Evolutionary conservation across 768 basidiomycete species (phyloP).

Genomic region (Trametes coccinea): DNA sequence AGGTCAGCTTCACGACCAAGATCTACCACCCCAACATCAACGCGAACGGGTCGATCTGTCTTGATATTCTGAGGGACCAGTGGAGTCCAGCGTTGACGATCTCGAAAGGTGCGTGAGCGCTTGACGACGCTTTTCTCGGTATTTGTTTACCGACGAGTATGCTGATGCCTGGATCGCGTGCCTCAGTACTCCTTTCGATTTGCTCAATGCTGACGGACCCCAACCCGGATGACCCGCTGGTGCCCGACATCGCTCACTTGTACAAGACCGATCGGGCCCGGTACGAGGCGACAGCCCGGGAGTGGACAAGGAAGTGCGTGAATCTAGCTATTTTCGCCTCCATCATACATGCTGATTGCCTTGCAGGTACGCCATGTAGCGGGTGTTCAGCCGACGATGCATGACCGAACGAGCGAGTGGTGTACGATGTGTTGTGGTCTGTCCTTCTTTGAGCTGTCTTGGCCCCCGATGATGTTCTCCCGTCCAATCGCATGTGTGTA

Average conservation of each 20-base stretch:
- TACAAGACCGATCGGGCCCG: conserved; percentile 99
- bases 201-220: conserved; percentile 99
- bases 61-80: conserved; percentile 98
- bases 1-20: conserved; percentile 99
- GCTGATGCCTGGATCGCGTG: conserved; percentile 1
- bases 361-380: conserved; percentile 56
- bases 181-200: conserved; percentile 88
- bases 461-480: conserved; percentile 6
- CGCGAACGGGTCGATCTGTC: conserved; percentile 97
- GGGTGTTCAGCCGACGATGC: conserved; percentile 17
- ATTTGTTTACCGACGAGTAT: not conserved
- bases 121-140: not conserved
- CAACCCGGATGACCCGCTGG: conserved; percentile 98
- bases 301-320: conserved; percentile 98
- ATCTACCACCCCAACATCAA: conserved; percentile 99
- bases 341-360: not conserved
- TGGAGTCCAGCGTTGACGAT: conserved; percentile 99
- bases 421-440: conserved; percentile 26
- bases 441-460: conserved; percentile 19
- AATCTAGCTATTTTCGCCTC: too few relatives aligned
- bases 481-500: conserved; percentile 21
- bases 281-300: conserved; percentile 97
- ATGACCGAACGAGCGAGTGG: conserved; percentile 20
- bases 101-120: conserved; percentile 77
- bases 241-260: conserved; percentile 96